These are phyloP conservation scores for Pestalotiopsis sp. DNA, from an alignment of 2,329 filamentous ascomycete species.

Conservation along the genomic window DNA sequence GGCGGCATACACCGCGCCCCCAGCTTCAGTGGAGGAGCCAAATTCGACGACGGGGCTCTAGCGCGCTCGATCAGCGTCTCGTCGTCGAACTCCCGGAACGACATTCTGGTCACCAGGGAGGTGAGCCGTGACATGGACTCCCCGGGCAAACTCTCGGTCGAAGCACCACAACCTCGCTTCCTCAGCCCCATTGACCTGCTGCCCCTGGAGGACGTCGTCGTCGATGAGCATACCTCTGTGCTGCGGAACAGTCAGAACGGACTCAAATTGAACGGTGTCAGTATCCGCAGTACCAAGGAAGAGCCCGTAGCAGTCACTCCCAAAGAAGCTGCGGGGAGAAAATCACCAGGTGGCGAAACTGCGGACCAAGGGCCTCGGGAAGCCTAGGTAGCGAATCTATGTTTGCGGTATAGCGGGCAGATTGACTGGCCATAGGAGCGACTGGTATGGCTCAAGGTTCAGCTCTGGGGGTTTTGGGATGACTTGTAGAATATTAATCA, in stretches of 20 bases:
- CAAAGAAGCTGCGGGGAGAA: neutral
- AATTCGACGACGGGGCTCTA: neutral
- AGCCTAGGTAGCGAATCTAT: too few relatives aligned
- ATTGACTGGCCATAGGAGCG: too few relatives aligned
- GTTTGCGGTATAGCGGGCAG: too few relatives aligned
- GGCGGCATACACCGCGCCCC: neutral
- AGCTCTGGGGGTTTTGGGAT: too few relatives aligned
- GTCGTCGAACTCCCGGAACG: neutral
- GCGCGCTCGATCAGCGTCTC: neutral
- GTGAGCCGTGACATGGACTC: neutral
- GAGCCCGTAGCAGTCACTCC: neutral
- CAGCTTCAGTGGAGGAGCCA: neutral
- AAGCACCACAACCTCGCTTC: neutral
- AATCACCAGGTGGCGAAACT: neutral
- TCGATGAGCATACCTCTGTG: neutral
- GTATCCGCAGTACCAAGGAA: neutral
- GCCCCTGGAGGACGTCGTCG: neutral
- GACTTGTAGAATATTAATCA: too few relatives aligned
- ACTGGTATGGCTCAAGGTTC: too few relatives aligned
- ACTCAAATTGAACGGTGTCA: neutral
- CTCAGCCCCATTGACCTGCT: neutral
- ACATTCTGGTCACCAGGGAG: neutral
- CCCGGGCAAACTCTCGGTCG: neutral
- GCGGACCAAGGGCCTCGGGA: too few relatives aligned
- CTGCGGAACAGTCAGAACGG: conserved; percentile 2